Evolutionary conservation across 768 basidiomycete genomes (phyloP).

Genomic region (Hygrocybe coccinea): DNA sequence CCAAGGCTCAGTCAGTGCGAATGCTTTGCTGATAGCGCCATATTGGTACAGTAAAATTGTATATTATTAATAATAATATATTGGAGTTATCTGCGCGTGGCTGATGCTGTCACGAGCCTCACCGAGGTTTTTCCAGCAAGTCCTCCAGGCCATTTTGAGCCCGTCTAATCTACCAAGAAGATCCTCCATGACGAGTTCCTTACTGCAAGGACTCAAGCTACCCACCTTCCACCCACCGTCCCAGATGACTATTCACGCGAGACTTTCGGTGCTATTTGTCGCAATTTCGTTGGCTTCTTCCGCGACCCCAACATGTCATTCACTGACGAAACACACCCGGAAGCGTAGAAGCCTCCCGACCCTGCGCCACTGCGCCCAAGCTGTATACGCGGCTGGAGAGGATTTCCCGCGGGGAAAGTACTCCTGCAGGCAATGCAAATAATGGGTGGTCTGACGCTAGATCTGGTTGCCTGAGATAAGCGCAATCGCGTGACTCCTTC

Average conservation of each 20-base stretch:
- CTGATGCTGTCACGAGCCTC: too few species aligned
- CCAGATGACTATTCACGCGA: constrained; percentile 21
- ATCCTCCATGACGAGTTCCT: constrained; percentile 27
- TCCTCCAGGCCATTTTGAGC: too few species aligned
- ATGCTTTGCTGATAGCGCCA: too few species aligned
- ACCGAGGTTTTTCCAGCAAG: too few species aligned
- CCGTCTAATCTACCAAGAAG: constrained; percentile 23
- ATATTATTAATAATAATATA: too few species aligned
- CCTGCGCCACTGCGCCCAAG: constrained; percentile 14
- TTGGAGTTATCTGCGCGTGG: too few species aligned
- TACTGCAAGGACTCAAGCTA: constrained; percentile 13
- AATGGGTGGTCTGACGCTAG: constrained; percentile 25
- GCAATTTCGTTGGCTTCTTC: constrained; percentile 28
- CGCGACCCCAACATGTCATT: constrained; percentile 20
- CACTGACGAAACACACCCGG: constrained; percentile 21
- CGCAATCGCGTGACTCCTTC: constrained; percentile 30
- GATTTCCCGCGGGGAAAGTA: constrained; percentile 19
- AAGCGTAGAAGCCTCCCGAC: constrained; percentile 27
- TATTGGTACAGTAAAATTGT: too few species aligned
- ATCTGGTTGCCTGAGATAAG: constrained; percentile 30
- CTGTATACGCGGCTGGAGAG: constrained; percentile 19
- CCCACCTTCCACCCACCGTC: not conserved
- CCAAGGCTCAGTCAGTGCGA: too few species aligned
- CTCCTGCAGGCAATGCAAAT: constrained; percentile 32
- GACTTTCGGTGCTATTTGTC: constrained; percentile 24